Evolutionary conservation across 1,139 yeast genomes (phyloP), one percentile per base, ranked within the genome.

Genomic region (Yamadazyma diddensiae): DNA sequence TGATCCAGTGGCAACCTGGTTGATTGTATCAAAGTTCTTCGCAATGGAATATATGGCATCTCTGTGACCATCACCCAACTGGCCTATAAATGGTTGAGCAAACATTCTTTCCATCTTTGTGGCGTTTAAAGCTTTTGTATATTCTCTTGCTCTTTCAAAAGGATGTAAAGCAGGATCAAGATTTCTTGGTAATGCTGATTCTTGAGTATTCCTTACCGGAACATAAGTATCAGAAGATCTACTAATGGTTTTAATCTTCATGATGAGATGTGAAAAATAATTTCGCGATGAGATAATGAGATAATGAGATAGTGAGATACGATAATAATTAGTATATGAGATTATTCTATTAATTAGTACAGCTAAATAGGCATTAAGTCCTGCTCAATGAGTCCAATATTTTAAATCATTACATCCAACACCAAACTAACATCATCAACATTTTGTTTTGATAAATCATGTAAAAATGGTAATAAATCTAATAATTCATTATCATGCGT

Each of bases 51-150:
- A 92, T n/a, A 94, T 87, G 33, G 97, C 97, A 55, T 94, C 98
- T 37, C 94, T 67, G 52, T 94, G 98, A 9, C 98, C 98, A 45
- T 79, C 76, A 2, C 99, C 98, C 22, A 94, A 64, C 55, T 94
- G 97, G 1, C 96, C 97, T 13, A 94, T 72, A 58, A 94, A 92
- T 5, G 99, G 99, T 53, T 90, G 90, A 0, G 99, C 98, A 73
- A 94, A 92, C 86, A 92, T 83, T 46, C 97, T 71, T 53, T 90
- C 97, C 62, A 94, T 61, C 57, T 94, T 94, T 12, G 97, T 90
- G 16, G 98, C 97, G 38, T 88, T 90, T 34, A 94, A 62, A 1
- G 98, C 98, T 46, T 90, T 77, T 12, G 97, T 86, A 53, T 94
- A 94, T 59, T 94, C 98, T 54, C 98, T 71, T 3, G 97, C 97